A percentile compares a stretch with the other conserved stretches of the same genome.
Evolutionary conservation across 805 yeast species (phyloP).

Genomic region (Ogataea paraovalis): DNA sequence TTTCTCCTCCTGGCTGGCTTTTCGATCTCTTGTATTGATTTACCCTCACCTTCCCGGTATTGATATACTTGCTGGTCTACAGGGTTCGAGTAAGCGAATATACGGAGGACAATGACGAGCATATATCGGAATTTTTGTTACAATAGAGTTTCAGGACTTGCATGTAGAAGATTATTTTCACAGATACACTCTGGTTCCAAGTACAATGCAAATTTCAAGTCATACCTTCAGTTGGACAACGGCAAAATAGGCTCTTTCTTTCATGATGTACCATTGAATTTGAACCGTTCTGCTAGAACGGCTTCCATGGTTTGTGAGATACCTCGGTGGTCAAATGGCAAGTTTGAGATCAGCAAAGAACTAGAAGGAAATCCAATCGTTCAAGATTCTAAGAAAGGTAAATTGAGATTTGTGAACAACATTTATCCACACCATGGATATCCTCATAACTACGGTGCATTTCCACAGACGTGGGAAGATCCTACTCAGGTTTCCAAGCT

Average conservation of each 20-base stretch:
- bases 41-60: too few species aligned
- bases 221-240: constrained; percentile 39
- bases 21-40: too few species aligned
- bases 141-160: too few species aligned
- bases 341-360: constrained; percentile 67
- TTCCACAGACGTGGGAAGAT: constrained; percentile 97
- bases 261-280: constrained; percentile 65
- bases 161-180: constrained; percentile 12
- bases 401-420: constrained; percentile 72
- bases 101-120: too few species aligned
- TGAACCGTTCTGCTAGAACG: constrained; percentile 38
- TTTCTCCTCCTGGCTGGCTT: too few species aligned
- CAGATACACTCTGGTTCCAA: constrained; percentile 34
- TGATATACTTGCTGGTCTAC: too few species aligned
- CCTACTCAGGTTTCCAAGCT: constrained; percentile 51
- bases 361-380: constrained; percentile 67
- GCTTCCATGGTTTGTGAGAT: constrained; percentile 72
- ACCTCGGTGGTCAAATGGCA: constrained; percentile 80
- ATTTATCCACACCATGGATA: constrained; percentile 82
- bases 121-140: too few species aligned
- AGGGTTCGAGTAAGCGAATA: too few species aligned
- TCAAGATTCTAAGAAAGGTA: constrained; percentile 69
- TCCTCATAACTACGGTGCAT: constrained; percentile 83
- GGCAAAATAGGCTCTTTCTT: constrained; percentile 55
- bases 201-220: constrained; percentile 36